A percentile compares a stretch with the other conserved stretches of the same genome.
These are phyloP conservation scores for Crinitomyces ghanaensis DNA, from an alignment of 805 yeast species.

Conservation along the genomic window DNA sequence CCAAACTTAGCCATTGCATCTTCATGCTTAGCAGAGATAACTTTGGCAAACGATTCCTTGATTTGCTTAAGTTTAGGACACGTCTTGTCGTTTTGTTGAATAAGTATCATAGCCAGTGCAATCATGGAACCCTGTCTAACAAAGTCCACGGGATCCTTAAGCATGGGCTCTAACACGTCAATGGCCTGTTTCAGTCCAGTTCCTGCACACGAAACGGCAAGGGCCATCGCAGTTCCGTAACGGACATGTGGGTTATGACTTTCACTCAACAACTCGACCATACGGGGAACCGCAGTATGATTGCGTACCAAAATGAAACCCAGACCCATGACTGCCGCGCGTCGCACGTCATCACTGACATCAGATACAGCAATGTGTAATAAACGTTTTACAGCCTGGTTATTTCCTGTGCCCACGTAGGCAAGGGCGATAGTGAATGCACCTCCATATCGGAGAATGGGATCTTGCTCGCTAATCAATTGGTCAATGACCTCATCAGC, in stretches of 20 bases:
- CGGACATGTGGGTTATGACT: conserved; percentile 97
- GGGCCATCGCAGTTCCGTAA: conserved; percentile 94
- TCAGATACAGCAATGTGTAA: conserved; percentile 94
- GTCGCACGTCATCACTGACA: conserved; percentile 90
- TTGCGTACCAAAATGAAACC: conserved; percentile 89
- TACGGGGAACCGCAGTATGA: conserved; percentile 86
- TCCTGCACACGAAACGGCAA: conserved; percentile 96
- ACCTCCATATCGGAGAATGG: conserved; percentile 90
- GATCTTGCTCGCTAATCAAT: conserved; percentile 62
- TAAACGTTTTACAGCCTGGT: conserved; percentile 71
- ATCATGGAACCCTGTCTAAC: conserved; percentile 97
- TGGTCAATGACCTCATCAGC: conserved; percentile 60
- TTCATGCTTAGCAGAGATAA: conserved; percentile 80
- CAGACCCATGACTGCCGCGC: conserved; percentile 85
- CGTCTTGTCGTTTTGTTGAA: conserved; percentile 74
- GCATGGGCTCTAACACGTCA: conserved; percentile 83
- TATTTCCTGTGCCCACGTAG: conserved; percentile 92
- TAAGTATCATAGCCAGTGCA: conserved; percentile 81
- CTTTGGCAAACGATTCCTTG: conserved; percentile 60
- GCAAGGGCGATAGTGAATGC: conserved; percentile 91
- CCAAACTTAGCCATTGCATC: conserved; percentile 97
- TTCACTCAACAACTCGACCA: conserved; percentile 84
- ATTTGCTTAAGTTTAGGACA: conserved; percentile 70
- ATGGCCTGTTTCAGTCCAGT: conserved; percentile 79
- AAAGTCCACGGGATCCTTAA: conserved; percentile 90